Percentiles rank a stretch among this genome's conserved stretches.
Conservation (phyloP, 768 basidiomycete species). For the Trichaptum fuscoviolaceum region DNA sequence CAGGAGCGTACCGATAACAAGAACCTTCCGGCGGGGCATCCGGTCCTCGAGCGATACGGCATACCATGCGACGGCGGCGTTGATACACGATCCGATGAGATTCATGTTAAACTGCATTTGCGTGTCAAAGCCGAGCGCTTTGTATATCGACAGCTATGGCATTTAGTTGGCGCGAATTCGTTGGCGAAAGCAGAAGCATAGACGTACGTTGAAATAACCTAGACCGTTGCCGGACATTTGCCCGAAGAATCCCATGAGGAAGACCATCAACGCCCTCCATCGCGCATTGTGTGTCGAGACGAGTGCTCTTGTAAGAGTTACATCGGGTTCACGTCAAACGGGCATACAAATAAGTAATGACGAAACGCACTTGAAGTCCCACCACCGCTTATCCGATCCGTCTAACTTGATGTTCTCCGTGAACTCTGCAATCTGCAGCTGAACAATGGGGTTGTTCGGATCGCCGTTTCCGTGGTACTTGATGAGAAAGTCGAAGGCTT, state of each 20-base stretch:
- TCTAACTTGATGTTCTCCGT: conserved; percentile 22
- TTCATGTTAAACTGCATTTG: conserved; percentile 13
- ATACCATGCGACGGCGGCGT: conserved; percentile 5
- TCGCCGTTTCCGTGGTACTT: conserved; percentile 22
- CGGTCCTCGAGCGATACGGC: conserved; percentile 16
- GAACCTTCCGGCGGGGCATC: conserved; percentile 24
- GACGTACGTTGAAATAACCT: conserved; percentile 9
- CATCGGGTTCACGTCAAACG: not conserved
- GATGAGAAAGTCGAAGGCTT: conserved; percentile 22
- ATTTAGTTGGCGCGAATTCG: not conserved
- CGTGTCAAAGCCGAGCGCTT: conserved; percentile 17
- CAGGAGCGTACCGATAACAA: conserved; percentile 26
- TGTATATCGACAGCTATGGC: conserved; percentile 11
- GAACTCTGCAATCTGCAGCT: conserved; percentile 26
- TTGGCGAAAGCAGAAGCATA: not conserved
- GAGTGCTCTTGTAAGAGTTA: conserved; percentile 10
- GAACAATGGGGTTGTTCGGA: conserved; percentile 22
- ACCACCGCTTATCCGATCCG: conserved; percentile 31
- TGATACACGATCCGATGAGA: conserved; percentile 9
- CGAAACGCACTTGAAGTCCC: conserved; percentile 20
- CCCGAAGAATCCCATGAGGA: conserved; percentile 23
- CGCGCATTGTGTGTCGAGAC: conserved; percentile 4
- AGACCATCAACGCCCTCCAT: conserved; percentile 11
- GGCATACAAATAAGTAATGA: not conserved
- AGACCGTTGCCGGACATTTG: conserved; percentile 27